Conservation (phyloP, 768 basidiomycete genomes). For the Mycena haematopus region DNA sequence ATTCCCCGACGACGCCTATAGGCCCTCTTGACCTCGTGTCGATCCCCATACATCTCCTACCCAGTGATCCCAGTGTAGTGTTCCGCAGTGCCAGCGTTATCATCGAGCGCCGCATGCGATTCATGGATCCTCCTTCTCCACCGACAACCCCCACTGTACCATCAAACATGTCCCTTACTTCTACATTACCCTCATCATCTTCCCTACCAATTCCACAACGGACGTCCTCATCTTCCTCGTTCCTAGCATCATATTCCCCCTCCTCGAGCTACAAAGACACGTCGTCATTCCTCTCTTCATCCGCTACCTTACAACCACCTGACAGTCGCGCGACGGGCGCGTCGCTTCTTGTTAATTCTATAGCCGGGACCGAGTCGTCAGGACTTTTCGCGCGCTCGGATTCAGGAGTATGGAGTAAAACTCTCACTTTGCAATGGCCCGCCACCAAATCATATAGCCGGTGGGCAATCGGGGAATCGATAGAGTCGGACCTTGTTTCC, state of each 20-base stretch:
- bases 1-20: slow-evolving; percentile 61
- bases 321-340: slow-evolving; percentile 13
- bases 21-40: slow-evolving; percentile 79
- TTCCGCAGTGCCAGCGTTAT: slow-evolving; percentile 69
- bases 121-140: slow-evolving; percentile 39
- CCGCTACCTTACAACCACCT: slow-evolving; percentile 29
- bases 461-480: slow-evolving; percentile 83
- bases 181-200: slow-evolving; percentile 30
- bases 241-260: slow-evolving; percentile 30
- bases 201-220: slow-evolving; percentile 36
- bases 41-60: slow-evolving; percentile 66
- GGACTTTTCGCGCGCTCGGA: slow-evolving; percentile 62
- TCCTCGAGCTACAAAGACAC: slow-evolving; percentile 25
- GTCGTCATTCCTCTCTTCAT: slow-evolving; percentile 27
- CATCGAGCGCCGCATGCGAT: slow-evolving; percentile 74
- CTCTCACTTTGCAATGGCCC: slow-evolving; percentile 76
- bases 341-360: slow-evolving; percentile 49
- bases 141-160: slow-evolving; percentile 34
- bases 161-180: slow-evolving; percentile 28
- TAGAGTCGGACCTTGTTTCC: slow-evolving; percentile 65
- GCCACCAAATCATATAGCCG: slow-evolving; percentile 68
- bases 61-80: slow-evolving; percentile 59
- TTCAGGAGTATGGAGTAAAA: slow-evolving; percentile 67
- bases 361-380: slow-evolving; percentile 65
- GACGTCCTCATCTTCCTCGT: slow-evolving; percentile 41